Percentiles rank a stretch among this genome's conserved stretches.
Conservation (phyloP, 176 grass and related monocot genomes). For the Oryza meyeriana region DNA sequence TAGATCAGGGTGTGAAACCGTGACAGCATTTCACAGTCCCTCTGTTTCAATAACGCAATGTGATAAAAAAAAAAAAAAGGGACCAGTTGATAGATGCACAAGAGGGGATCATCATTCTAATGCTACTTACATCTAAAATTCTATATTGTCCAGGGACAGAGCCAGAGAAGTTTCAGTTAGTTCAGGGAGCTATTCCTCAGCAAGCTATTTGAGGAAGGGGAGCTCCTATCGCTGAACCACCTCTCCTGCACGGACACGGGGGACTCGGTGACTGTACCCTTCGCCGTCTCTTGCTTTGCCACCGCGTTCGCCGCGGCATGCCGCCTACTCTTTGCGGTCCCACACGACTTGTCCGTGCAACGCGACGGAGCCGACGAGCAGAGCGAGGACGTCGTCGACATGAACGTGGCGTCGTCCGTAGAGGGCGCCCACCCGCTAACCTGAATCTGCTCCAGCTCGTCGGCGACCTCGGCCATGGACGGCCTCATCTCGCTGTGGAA, state of each 20-base stretch:
- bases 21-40: too few species aligned
- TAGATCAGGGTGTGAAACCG: too few species aligned
- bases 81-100: neutral
- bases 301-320: neutral
- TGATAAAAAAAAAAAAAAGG: too few species aligned
- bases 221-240: conserved; percentile 62
- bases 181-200: conserved; percentile 41
- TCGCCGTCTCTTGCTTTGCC: neutral
- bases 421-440: conserved; percentile 53
- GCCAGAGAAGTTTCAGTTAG: conserved; percentile 9
- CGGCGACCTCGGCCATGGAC: conserved; percentile 62
- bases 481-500: conserved; percentile 72
- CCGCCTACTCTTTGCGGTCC: conserved; percentile 31
- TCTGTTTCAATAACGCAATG: too few species aligned
- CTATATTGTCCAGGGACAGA: neutral
- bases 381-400: conserved; percentile 55
- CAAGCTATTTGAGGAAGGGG: conserved; percentile 64
- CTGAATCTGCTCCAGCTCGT: conserved; percentile 62
- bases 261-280: conserved; percentile 35
- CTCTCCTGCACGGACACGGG: conserved; percentile 66
- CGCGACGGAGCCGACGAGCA: conserved; percentile 52
- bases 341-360: conserved; percentile 46
- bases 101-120: neutral
- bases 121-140: neutral
- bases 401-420: conserved; percentile 45